Evolutionary conservation across 768 basidiomycete genomes (phyloP), one percentile per base, ranked within the genome.

Genomic region (Russula sp.): DNA sequence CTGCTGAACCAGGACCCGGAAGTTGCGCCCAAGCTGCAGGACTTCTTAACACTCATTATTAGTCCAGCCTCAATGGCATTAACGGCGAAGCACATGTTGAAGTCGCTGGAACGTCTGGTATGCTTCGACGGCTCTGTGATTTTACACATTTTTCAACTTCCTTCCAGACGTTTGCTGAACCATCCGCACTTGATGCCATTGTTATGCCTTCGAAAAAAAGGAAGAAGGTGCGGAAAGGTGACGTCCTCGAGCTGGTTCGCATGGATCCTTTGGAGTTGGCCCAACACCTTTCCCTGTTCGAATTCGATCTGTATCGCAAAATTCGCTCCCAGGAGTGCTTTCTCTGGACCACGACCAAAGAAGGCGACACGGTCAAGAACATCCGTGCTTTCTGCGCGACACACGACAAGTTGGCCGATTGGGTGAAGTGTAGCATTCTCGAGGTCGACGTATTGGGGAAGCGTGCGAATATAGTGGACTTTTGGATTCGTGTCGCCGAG

Each of bases 401-500:
- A 2, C 82, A 85, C 70, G 86, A 88, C 68, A 81, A 80, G 68
- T 72, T 91, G 37, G 80, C 79, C 37, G 73, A 77, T 14, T 91
- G 88, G 87, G 86, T 90, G 20, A 86, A 84, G 70, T 73, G 72
- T 40, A 88, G 83, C 69, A 78, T 89, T 45, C 71, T 91, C 42
- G 78, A 72, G 55, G 75, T 77, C 54, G 80, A 84, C 8, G 74
- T 74, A 5, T 72, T 84, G 60, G 77, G 77, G 14, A 83, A 79
- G 68, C 76, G 87, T 49, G 80, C 84, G 8, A 79, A 84, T 59
- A 80, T 78, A 16, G 74, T 88, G 42, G 86, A 88, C 62, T 82
- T 85, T 69, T 91, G 88, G 88, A 85, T 90, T 66, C 85, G 82
- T 70, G 85, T 89, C 20, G 87, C 89, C 8, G 87, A 91, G 80